Evolutionary conservation across 2,329 filamentous ascomycete genomes (phyloP).

Genomic region (Botrytis porri): DNA sequence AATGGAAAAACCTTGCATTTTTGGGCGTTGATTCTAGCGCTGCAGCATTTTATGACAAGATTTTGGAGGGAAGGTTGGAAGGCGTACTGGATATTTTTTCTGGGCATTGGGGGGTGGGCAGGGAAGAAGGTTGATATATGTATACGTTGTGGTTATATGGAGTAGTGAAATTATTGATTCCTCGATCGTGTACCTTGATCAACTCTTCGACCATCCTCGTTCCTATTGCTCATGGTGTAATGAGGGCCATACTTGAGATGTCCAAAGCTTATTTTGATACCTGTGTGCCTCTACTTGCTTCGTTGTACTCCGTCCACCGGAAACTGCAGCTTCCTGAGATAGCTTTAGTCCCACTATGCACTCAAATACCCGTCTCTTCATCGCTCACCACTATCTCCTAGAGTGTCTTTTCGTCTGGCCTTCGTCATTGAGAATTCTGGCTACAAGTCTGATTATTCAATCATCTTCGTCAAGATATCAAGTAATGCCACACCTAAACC

Average conservation of each 20-base stretch:
- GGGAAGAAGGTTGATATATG: slow-evolving; percentile 5
- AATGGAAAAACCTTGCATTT: slow-evolving; percentile 5
- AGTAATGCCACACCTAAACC: not conserved
- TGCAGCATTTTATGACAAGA: slow-evolving; percentile 4
- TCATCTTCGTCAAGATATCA: not conserved
- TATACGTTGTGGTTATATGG: slow-evolving; percentile 14
- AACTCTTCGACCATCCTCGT: not conserved
- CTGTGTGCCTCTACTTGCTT: too few relatives aligned
- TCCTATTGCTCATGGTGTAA: not conserved
- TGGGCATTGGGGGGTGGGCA: slow-evolving; percentile 1
- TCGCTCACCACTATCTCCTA: not conserved
- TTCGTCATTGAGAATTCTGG: not conserved
- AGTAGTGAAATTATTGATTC: slow-evolving; percentile 1
- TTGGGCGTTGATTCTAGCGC: slow-evolving; percentile 11
- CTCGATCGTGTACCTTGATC: not conserved
- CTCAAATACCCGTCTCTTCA: not conserved
- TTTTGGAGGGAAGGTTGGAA: not conserved
- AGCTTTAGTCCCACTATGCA: not conserved
- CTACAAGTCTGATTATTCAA: not conserved
- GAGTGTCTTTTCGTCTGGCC: not conserved
- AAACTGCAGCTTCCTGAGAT: not conserved
- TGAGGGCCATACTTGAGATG: not conserved
- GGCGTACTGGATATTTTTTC: slow-evolving; percentile 14
- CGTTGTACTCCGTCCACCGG: too few relatives aligned
- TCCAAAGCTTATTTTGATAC: not conserved